Base-by-base conservation (phyloP, 2,329 filamentous ascomycete genomes). In the Nemania diffusa region DNA sequence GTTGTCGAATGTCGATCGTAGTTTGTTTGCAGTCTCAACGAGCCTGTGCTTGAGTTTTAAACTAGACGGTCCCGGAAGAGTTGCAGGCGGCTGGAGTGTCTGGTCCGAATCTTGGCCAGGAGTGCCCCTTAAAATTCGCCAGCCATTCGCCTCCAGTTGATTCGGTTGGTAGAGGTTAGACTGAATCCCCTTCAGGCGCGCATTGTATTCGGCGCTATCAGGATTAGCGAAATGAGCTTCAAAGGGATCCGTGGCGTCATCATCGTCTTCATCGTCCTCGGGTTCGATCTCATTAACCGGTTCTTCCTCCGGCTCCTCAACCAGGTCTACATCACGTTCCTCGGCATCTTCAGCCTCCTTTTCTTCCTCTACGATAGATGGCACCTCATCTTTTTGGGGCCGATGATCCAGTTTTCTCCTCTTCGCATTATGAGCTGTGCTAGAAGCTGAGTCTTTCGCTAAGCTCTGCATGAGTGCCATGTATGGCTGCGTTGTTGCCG, bases 181-280 rank as follows among this genome's bases (percentile, higher is more conserved):
- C 66, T 87, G 79, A 27, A 86, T 79, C 0, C 83, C 82, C 61
- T 83, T 81, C 7, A 91, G 74, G n/a, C 81, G 86, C 71, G 81
- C 80, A 1, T 84, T 81, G 7, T 93, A 80, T 48, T 85, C 79
- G 5, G 85, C 83, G 56, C 91, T 87, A 52, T 94, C 86, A 0
- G 90, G 88, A 48, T 84, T 84, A 37, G 88, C 87, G 77, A 97
- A 97, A 79, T 97, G 95, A 7, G 83, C 81, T 70, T 96, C 91
- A 75, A 97, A 97, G 0, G 93, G 91, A 77, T 97, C 92, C 5
- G 78, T 76, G 1, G 79, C 70, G 65, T 88, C 83, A 55, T 85
- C 83, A 15, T 86, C 83, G 50, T 87, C 85, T 22, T 84, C 84
- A 9, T 82, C 79, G 0, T 76, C 79, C 13, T 81, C 67, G 15